These are phyloP conservation scores for Gossypioides kirkii DNA, from an alignment of 345 rosid genomes.

Conservation along the genomic window DNA sequence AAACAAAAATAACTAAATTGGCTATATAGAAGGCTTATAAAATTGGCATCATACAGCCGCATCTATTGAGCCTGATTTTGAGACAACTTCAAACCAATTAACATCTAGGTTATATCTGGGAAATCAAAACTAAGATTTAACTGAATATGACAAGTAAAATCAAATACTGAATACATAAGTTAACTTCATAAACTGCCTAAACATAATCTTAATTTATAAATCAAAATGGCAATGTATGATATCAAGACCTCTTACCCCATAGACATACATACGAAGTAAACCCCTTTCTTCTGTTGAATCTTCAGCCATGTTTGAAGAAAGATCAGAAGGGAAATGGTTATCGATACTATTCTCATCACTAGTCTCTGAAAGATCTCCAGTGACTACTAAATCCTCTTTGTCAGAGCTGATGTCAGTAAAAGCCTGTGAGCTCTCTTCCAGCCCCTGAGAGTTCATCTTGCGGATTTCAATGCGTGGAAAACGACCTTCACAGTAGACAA, in stretches of 20 bases:
- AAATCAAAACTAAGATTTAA: background rate
- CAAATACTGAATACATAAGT: background rate
- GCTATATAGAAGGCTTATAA: background rate
- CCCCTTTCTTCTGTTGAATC: constrained; percentile 28
- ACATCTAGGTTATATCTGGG: background rate
- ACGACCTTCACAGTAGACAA: constrained; percentile 43
- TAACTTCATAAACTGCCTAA: background rate
- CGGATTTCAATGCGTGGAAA: constrained; percentile 60
- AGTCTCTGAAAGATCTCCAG: constrained; percentile 28
- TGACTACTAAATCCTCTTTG: constrained; percentile 27
- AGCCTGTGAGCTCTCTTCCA: constrained; percentile 27
- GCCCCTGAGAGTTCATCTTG: constrained; percentile 42
- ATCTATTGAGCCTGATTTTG: constrained; percentile 7
- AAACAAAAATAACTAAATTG: background rate
- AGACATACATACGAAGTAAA: constrained; percentile 44
- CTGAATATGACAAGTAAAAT: background rate
- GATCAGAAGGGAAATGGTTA: constrained; percentile 28
- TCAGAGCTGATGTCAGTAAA: constrained; percentile 15
- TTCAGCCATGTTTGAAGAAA: constrained; percentile 26
- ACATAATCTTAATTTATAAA: background rate
- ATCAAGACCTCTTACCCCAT: constrained; percentile 56
- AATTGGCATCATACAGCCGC: background rate
- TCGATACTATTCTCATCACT: constrained; percentile 23
- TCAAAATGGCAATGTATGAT: constrained; percentile 12
- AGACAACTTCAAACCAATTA: background rate